Evolutionary conservation across 805 yeast species (phyloP), one percentile per base, ranked within the genome.

Genomic region (Candida sonorensis): DNA sequence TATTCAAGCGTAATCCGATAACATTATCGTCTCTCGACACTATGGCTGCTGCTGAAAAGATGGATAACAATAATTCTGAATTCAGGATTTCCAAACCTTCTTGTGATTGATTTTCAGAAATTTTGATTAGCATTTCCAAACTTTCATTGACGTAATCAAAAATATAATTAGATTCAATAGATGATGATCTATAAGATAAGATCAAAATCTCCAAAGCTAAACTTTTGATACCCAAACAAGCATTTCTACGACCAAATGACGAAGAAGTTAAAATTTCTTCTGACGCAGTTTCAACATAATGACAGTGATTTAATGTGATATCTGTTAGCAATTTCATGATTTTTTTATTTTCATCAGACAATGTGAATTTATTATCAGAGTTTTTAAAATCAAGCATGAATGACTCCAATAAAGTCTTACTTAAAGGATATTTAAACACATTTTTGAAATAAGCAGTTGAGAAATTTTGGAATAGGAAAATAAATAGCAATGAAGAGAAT

Each of bases 191-290:
- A 34, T 67, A 60, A 8, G 81, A 79, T 13, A 75, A 67, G 6
- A 76, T 68, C 7, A 83, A 64, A n/a, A 78, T 67, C 49, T 81
- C 80, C 21, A 82, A 57, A 15, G 73, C 70, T 33, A 38, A 37
- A 4, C 52, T 45, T 28, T 36, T 38, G 26, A 50, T 39, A 11
- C 45, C 35, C 20, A 43, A 49, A 20, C 48, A 46, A 14, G 47
- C 38, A 27, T 38, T 37, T 38, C 61, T 38, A 37, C 59, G 52
- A 21, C 45, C 44, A 27, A n/a, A n/a, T n/a, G 38, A 38, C 8
- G 53, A 43, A 2, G 55, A 46, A 2, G 45, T 37, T 2, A 43
- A 44, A 13, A 52, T 34, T 27, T 44, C 46, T 22, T 52, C 56
- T 8, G 50, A 40, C 5, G 50, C 46, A 18, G 34, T 36, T 21